phyloP scores from a whole-genome alignment of 371 early-diverging fungal species.

The Rhizopus sp. region DNA sequence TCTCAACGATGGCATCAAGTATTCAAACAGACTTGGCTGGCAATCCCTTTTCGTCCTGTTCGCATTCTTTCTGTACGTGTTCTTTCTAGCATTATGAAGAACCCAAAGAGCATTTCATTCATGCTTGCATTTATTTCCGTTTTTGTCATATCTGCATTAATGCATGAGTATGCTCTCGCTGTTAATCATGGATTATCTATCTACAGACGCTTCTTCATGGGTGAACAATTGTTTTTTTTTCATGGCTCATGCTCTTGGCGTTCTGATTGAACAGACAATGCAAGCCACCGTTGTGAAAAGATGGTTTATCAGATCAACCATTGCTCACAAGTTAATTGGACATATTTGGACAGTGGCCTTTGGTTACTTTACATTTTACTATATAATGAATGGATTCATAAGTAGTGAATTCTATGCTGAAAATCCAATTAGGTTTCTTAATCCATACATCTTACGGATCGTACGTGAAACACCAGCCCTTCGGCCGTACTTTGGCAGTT shows the following conservation, averaged over 20 bases:
- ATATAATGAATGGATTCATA: conserved; percentile 21
- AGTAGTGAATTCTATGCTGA: conserved; percentile 22
- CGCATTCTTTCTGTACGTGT: conserved; percentile 28
- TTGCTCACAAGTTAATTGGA: conserved; percentile 6
- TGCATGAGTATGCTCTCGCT: conserved; percentile 27
- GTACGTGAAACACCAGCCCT: conserved; percentile 15
- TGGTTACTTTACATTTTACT: conserved; percentile 18
- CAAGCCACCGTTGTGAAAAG: conserved; percentile 3
- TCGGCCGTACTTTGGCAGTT: conserved; percentile 15
- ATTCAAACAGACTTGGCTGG: conserved; percentile 42
- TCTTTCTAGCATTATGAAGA: conserved; percentile 27
- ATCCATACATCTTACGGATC: conserved; percentile 12
- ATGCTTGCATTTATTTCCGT: conserved; percentile 16
- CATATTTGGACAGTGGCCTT: conserved; percentile 9
- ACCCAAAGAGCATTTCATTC: conserved; percentile 21
- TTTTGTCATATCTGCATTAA: conserved; percentile 18
- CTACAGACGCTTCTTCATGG: conserved; percentile 16
- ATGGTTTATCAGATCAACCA: background rate
- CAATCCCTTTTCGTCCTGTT: conserved; percentile 41
- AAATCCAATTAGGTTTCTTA: conserved; percentile 10
- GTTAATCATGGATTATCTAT: conserved; percentile 17
- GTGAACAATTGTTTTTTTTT: conserved; percentile 25
- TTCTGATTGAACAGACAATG: conserved; percentile 15
- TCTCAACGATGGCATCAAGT: conserved; percentile 46
- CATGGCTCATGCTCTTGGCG: conserved; percentile 15